Base-by-base conservation (phyloP, 805 yeast species). In the Wickerhamiella parazyma region DNA sequence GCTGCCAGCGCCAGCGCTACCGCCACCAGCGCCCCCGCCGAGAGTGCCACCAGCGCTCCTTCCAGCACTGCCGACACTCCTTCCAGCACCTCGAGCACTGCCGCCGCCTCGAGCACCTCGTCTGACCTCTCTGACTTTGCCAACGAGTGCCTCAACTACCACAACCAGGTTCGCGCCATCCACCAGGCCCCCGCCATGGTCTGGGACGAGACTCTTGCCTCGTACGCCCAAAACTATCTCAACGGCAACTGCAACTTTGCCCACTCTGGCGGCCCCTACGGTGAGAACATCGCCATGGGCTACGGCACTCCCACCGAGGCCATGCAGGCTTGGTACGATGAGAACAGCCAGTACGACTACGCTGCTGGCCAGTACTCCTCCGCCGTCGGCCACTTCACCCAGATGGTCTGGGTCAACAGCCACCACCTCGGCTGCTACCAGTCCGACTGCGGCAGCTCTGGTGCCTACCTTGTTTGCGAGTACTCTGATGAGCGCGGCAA, bases 311-410 rank as follows among this genome's bases (percentile, higher is more conserved):
- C 71, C 6, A 65, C 65, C 41, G 65, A 24, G n/a, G 81, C 84
- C 2, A 74, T 76, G 9, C 69, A 69, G 22, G 87, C 84, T 3
- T 81, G 89, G 89, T 81, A 80, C 64, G 64, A 69, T 51, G 89
- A 80, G 62, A 69, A 78, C 43, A 47, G 54, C 41, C 38, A 57
- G 4, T 79, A 77, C 64, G 62, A 70, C 56, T 75, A 69, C 62
- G 56, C 68, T 21, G 65, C 64, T 49, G 75, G 77, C 25, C 62
- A 60, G 11, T 71, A 44, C 54, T 53, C 67, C 31, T 62, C 54
- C 29, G 50, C 61, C n/a, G 75, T 85, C 38, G 87, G 87, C 41
- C 94, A 83, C 62, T 83, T 80, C 64, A 80, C 89, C 16, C 89
- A 80, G 59, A 66, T 82, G 41, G 72, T 82, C 26, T 82, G 93